phyloP scores from a whole-genome alignment of 176 grass and related monocot genomes.

The Zoysia japonica region DNA sequence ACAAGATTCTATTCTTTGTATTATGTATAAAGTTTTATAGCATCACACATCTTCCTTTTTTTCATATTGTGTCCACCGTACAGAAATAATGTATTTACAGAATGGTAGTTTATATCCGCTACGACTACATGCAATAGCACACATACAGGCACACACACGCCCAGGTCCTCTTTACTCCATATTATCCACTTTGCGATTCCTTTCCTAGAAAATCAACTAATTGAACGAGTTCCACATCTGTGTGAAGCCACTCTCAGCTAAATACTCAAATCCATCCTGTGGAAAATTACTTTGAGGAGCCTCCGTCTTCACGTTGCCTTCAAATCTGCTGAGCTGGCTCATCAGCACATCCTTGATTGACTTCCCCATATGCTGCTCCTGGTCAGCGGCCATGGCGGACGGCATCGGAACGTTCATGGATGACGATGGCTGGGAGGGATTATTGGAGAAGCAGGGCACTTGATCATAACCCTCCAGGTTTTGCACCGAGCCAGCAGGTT shows the following conservation, averaged over 20 bases:
- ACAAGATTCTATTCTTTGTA: constrained; percentile 19
- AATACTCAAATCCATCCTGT: constrained; percentile 71
- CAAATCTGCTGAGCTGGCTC: constrained; percentile 65
- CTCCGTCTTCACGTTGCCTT: constrained; percentile 69
- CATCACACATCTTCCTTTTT: background rate
- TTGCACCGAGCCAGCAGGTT: constrained; percentile 37
- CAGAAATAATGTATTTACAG: constrained; percentile 60
- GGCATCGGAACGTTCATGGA: constrained; percentile 24
- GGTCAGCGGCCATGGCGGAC: constrained; percentile 31
- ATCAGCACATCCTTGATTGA: constrained; percentile 56
- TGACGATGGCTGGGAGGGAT: constrained; percentile 39
- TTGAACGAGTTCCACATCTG: constrained; percentile 71
- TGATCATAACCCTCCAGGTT: constrained; percentile 73
- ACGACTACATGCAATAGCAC: constrained; percentile 52
- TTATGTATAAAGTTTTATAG: background rate
- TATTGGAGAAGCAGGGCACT: constrained; percentile 97
- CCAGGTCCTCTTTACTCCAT: constrained; percentile 34
- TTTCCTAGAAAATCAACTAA: constrained; percentile 42
- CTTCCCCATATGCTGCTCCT: constrained; percentile 41
- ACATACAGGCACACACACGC: constrained; percentile 15
- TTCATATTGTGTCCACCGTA: constrained; percentile 27
- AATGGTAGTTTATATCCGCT: constrained; percentile 23
- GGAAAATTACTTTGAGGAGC: constrained; percentile 41
- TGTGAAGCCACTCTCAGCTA: constrained; percentile 63
- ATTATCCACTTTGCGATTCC: constrained; percentile 21